Evolutionary conservation across 441 rosid species (phyloP), one percentile per base, ranked within the genome.

Genomic region (Melastoma candidum): DNA sequence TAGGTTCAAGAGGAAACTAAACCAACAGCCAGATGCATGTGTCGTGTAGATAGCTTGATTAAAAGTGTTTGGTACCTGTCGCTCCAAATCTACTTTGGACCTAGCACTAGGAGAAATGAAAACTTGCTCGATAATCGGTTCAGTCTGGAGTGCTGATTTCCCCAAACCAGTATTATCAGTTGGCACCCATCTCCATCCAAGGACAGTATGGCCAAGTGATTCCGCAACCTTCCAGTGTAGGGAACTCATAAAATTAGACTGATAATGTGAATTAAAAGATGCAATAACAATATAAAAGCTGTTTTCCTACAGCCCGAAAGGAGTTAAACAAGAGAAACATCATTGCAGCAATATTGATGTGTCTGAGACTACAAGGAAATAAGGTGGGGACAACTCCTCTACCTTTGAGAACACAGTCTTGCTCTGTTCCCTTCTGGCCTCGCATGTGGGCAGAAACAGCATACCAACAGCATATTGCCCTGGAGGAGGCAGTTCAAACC

Each of bases 391-490:
- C 48, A 55, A 6, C 41, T 26, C 7, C 4, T 22, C 45, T 66
- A 94, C 99, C 98, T 87, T 85, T 4, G 93, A 75, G 70, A 95
- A 95, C 22, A 87, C 96, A 54, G 63, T 75, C 68, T 82, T 95
- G 80, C 99, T 82, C 60, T 95, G 95, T 46, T 72, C 80, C 77
- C 87, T 83, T 36, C 99, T 77, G 55, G 61, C 67, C 43, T 81
- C 87, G 1, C 80, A 78, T 0, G 89, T 82, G 57, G 99, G 99
- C 74, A 95, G 68, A 74, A 87, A 95, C 72, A 95, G 65, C 99
- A 95, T 95, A 44, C 99, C 99, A 60, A 95, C 95, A 36, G 98
- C 99, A 70, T 90, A 95, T 12, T 81, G 67, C 22, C 98, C 98
- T 2, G 79, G 77, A 11, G 84, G 71, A 1, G 99, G 99, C 49